Evolutionary conservation across 2,329 filamentous ascomycete species (phyloP), one percentile per base, ranked within the genome.

Genomic region (Chaetomium sp.): DNA sequence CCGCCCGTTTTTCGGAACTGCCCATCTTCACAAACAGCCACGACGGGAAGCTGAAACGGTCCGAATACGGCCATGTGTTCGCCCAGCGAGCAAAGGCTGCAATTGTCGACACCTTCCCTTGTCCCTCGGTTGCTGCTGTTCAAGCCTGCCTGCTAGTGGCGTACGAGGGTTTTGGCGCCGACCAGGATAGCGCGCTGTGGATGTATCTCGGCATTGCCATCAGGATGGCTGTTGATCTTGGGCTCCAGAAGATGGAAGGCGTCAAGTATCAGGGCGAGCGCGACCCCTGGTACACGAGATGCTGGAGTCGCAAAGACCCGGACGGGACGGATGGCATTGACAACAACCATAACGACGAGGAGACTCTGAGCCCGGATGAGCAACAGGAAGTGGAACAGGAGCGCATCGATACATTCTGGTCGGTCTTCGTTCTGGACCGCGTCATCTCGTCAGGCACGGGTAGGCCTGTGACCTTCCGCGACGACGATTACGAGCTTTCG

Each of bases 151-250:
- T 96, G 12, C 79, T 97, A 31, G 85, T 97, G 77, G 92, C 92
- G 0, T 96, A 96, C 72, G 92, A 96, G 70, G 90, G 93, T 51
- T 96, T 97, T 70, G 93, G 92, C 1, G 90, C 91, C 12, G 91
- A 92, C 69, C 91, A 93, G 71, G 93, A 96, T 72, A 96, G 92
- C 74, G 91, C 92, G 0, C 77, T 97, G 7, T 97, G 93, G 92
- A 96, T 96, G 92, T 96, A 96, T 73, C 81, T 96, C 1, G 93
- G 92, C 0, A 88, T 94, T 59, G 89, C 92, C 0, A 96, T 96
- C 66, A 88, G 92, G 4, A 90, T 93, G 87, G 89, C 89, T 0
- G 86, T 92, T 65, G 90, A 93, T 72, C 79, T 96, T 10, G 92
- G 93, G 0, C 81, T 96, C 68, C 91, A 94, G 70, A 96, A 93